phyloP scores from a whole-genome alignment of 345 rosid genomes.

The Eucalyptus fibrosa region DNA sequence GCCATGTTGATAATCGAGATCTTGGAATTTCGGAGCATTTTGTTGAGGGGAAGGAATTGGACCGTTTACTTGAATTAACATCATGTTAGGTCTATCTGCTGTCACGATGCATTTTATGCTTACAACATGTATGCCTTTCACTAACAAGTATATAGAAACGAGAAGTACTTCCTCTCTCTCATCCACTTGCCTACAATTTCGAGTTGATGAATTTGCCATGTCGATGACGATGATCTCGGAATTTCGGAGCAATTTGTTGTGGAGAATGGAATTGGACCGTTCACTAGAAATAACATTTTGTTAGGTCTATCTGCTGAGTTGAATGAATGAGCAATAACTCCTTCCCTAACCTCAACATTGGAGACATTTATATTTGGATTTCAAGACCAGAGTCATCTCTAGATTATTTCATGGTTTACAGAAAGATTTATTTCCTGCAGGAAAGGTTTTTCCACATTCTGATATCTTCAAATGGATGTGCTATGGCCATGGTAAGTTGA shows the following conservation, averaged over 20 bases:
- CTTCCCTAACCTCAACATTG: neutral
- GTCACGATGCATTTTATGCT: neutral
- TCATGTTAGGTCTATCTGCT: neutral
- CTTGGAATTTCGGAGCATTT: neutral
- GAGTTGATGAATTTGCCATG: neutral
- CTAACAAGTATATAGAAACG: neutral
- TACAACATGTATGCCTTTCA: neutral
- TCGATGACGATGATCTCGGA: neutral
- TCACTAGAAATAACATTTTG: neutral
- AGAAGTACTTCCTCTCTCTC: neutral
- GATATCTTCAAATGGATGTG: conserved; percentile 85
- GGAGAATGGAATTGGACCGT: neutral
- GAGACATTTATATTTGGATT: neutral
- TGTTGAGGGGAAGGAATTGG: neutral
- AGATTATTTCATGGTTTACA: neutral
- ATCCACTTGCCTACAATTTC: neutral
- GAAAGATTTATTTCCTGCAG: conserved; percentile 25
- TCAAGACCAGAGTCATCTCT: neutral
- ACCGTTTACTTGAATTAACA: neutral
- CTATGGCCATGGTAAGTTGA: conserved; percentile 71
- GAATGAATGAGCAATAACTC: neutral
- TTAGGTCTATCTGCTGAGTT: neutral
- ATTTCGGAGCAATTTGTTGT: neutral
- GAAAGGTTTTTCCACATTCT: conserved; percentile 65
- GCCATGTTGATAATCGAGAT: neutral